These are phyloP conservation scores for Penicillium malachiteum DNA, from an alignment of 495 filamentous ascomycete genomes.

Conservation along the genomic window DNA sequence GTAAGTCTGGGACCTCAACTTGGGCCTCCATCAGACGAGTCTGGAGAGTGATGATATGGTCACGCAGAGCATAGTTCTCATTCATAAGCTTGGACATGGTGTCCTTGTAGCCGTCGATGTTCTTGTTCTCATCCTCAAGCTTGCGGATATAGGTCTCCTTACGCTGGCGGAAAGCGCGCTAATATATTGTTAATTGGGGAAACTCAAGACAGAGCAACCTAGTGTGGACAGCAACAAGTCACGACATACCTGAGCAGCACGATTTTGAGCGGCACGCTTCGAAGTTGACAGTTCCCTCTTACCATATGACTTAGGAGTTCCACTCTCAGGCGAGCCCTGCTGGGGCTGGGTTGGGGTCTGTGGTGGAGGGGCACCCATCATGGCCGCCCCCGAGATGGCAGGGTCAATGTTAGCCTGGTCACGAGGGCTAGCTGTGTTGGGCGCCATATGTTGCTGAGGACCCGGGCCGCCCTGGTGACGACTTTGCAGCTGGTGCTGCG, in stretches of 20 bases:
- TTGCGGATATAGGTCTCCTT: conserved; percentile 98
- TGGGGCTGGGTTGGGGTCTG: conserved; percentile 39
- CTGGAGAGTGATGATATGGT: conserved; percentile 90
- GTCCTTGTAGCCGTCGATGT: conserved; percentile 65
- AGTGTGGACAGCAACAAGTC: background rate
- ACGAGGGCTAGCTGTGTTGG: conserved; percentile 44
- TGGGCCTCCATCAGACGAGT: conserved; percentile 80
- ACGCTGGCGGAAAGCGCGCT: conserved; percentile 96
- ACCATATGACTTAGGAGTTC: conserved; percentile 51
- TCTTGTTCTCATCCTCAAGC: conserved; percentile 85
- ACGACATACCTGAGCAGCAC: conserved; percentile 84
- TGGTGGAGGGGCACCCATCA: conserved; percentile 36
- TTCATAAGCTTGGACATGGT: conserved; percentile 70
- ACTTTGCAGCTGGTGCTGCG: conserved; percentile 45
- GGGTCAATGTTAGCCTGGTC: conserved; percentile 54
- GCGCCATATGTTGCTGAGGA: conserved; percentile 44
- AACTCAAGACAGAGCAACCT: background rate
- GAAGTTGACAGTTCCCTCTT: conserved; percentile 92
- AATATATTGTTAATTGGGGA: conserved; percentile 7
- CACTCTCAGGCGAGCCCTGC: conserved; percentile 32
- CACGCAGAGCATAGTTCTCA: conserved; percentile 86
- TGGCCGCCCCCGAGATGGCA: conserved; percentile 47
- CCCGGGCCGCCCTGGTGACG: conserved; percentile 35
- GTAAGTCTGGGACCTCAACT: conserved; percentile 80
- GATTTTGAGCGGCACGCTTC: conserved; percentile 94